These are phyloP conservation scores for Aspergillus bombycis DNA, from an alignment of 2,329 filamentous ascomycete species.

Conservation along the genomic window DNA sequence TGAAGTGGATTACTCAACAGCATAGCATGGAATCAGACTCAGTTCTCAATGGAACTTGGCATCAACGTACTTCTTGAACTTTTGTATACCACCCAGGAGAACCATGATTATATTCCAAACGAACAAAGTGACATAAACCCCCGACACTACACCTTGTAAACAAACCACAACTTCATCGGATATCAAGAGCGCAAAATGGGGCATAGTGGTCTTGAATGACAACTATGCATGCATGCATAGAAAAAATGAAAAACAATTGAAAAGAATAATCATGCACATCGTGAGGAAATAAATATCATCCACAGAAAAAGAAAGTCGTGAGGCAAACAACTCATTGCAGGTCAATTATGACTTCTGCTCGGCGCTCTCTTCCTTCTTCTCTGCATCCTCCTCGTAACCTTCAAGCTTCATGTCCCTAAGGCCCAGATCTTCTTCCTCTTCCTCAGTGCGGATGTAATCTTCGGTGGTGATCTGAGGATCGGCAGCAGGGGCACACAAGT, in stretches of 20 bases:
- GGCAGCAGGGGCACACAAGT: slow-evolving; percentile 74
- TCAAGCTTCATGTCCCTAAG: slow-evolving; percentile 92
- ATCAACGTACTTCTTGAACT: background rate
- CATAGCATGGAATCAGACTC: background rate
- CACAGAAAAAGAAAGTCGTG: slow-evolving; percentile 15
- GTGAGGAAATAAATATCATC: slow-evolving; percentile 25
- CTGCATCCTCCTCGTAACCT: slow-evolving; percentile 69
- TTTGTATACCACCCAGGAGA: slow-evolving; percentile 1
- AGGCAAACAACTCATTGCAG: slow-evolving; percentile 12
- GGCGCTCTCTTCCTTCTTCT: slow-evolving; percentile 24
- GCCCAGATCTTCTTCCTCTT: slow-evolving; percentile 93
- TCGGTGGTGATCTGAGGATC: slow-evolving; percentile 82
- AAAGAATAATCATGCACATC: slow-evolving; percentile 26
- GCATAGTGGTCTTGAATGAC: background rate
- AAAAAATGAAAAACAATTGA: slow-evolving; percentile 7
- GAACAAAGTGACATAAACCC: background rate
- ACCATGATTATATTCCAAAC: background rate
- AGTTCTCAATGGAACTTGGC: background rate
- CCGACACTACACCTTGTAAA: slow-evolving; percentile 13
- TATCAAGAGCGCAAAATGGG: slow-evolving; percentile 25
- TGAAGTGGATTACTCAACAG: background rate
- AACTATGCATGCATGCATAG: slow-evolving; percentile 12
- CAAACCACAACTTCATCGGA: slow-evolving; percentile 19
- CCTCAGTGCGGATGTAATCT: slow-evolving; percentile 82
- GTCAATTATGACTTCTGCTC: slow-evolving; percentile 33